Percentiles rank a stretch among this genome's conserved stretches.
Evolutionary conservation across 441 rosid genomes (phyloP).

Genomic region (Bocquillonia castaneifolia): DNA sequence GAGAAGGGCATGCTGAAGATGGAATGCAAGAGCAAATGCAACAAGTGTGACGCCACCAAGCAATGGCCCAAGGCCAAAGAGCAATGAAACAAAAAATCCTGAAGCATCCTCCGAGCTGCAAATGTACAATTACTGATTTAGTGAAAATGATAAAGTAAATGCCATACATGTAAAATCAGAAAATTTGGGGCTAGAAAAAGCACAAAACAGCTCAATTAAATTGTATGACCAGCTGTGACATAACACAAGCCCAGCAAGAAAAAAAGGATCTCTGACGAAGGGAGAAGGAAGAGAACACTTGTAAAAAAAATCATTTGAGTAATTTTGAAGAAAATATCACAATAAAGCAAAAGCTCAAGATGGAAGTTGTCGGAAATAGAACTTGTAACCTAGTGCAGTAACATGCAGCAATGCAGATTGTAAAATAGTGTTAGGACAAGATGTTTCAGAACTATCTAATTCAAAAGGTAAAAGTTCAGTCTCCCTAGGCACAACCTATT

Average conservation of each 20-base stretch:
- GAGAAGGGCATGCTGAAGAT: constrained; percentile 82
- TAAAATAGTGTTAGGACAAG: neutral
- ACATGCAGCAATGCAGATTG: neutral
- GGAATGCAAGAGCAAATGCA: constrained; percentile 67
- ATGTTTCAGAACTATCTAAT: neutral
- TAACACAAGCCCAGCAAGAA: neutral
- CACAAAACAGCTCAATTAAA: neutral
- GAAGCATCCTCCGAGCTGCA: constrained; percentile 98
- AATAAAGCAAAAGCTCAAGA: neutral
- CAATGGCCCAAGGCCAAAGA: constrained; percentile 94
- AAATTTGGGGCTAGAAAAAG: neutral
- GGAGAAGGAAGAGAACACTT: neutral
- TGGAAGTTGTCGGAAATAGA: neutral
- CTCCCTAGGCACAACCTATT: too few relatives aligned
- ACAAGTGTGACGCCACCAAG: constrained; percentile 79
- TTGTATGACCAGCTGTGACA: neutral
- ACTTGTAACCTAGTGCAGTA: neutral
- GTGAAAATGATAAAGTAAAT: neutral
- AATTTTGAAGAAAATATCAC: neutral
- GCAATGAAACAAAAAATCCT: constrained; percentile 88
- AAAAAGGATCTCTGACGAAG: neutral
- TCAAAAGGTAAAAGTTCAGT: neutral
- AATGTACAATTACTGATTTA: constrained; percentile 19
- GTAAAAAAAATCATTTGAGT: neutral
- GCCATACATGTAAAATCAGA: neutral